A percentile compares a stretch with the other conserved stretches of the same genome.
These are phyloP conservation scores for Coemansia sp. DNA, from an alignment of 192 early-diverging fungal genomes.

Conservation along the genomic window DNA sequence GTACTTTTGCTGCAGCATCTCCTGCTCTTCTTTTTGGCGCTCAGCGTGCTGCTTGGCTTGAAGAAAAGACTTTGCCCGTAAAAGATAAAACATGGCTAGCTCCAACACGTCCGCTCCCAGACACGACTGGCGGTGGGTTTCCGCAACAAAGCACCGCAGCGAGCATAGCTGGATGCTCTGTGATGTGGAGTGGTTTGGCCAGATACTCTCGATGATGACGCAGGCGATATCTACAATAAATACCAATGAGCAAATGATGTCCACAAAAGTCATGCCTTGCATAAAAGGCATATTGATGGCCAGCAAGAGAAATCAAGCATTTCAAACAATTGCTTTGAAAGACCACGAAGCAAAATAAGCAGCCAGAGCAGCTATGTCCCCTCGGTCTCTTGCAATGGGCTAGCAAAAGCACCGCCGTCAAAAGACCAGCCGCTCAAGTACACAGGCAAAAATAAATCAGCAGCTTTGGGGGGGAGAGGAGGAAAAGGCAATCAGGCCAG, in stretches of 20 bases:
- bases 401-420: no score
- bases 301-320: background rate
- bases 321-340: no score
- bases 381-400: no score
- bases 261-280: background rate
- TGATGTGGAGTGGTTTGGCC: constrained; percentile 52
- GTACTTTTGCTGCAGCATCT: constrained; percentile 17
- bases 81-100: constrained; percentile 49
- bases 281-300: background rate
- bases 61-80: constrained; percentile 49
- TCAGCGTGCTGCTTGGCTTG: constrained; percentile 41
- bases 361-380: no score
- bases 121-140: constrained; percentile 49
- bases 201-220: constrained; percentile 51
- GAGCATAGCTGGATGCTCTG: constrained; percentile 53
- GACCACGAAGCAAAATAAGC: background rate
- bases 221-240: constrained; percentile 43
- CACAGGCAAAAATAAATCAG: background rate
- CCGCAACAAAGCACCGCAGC: constrained; percentile 50
- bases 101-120: constrained; percentile 43
- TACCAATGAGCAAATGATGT: background rate
- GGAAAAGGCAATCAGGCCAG: constrained; percentile 7
- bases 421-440: no score
- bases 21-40: constrained; percentile 25
- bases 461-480: background rate